Conservation (phyloP, 2,329 filamentous ascomycete genomes). For the Sporothrix dimorphospora region DNA sequence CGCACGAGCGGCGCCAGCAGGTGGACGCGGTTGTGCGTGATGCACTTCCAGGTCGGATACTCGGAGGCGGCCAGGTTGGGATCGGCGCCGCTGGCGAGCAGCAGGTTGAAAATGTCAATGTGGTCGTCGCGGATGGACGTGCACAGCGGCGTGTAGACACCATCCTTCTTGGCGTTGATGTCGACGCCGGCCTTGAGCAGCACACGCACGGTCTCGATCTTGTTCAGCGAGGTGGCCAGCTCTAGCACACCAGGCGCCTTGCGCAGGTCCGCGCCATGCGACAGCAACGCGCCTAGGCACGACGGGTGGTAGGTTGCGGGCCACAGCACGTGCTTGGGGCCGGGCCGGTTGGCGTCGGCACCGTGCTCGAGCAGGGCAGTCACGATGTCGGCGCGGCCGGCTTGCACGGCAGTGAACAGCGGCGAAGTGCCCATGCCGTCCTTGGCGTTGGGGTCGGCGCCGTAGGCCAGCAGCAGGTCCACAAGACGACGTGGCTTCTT, state of each 20-base stretch:
- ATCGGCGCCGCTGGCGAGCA: slow-evolving; percentile 45
- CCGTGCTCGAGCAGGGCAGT: slow-evolving; percentile 55
- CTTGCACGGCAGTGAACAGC: slow-evolving; percentile 64
- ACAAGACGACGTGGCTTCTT: slow-evolving; percentile 58
- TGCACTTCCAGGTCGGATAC: slow-evolving; percentile 43
- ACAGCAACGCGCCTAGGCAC: slow-evolving; percentile 61
- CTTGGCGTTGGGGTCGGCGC: slow-evolving; percentile 61
- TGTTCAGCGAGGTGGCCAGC: slow-evolving; percentile 65
- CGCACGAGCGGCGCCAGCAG: slow-evolving; percentile 44
- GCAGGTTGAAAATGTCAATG: slow-evolving; percentile 39
- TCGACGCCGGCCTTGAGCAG: slow-evolving; percentile 37
- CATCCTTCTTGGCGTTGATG: slow-evolving; percentile 38
- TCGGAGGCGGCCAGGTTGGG: slow-evolving; percentile 38
- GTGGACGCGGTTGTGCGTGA: slow-evolving; percentile 37
- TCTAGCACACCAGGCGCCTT: slow-evolving; percentile 67
- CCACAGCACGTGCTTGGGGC: slow-evolving; percentile 71
- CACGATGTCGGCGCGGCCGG: slow-evolving; percentile 60
- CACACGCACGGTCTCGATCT: slow-evolving; percentile 61
- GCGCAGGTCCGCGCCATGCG: slow-evolving; percentile 61
- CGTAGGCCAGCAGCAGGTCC: slow-evolving; percentile 63
- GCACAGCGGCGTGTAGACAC: slow-evolving; percentile 38
- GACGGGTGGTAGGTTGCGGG: slow-evolving; percentile 62
- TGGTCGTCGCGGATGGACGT: slow-evolving; percentile 37
- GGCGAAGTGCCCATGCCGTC: slow-evolving; percentile 65
- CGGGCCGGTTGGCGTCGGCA: slow-evolving; percentile 69